Base-by-base conservation (phyloP, 2,329 filamentous ascomycete genomes). In the Reticulascus tulasneorum region DNA sequence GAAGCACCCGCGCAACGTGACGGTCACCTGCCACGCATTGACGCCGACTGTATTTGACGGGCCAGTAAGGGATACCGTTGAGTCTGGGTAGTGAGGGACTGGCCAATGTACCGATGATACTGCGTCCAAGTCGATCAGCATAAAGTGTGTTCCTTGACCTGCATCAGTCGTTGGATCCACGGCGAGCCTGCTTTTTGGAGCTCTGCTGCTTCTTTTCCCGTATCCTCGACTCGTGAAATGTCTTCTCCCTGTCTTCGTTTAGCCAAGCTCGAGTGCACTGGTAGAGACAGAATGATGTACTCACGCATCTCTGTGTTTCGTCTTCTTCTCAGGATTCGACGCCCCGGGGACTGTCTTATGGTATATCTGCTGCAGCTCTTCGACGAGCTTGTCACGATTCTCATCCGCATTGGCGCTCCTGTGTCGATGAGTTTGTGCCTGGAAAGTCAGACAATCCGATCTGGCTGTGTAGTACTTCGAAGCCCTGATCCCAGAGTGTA, bases 361-460 rank as follows among this genome's bases (percentile, higher is more conserved):
- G 40, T 74, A 77, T 31, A 77, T 69, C 19, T 58, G 59, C 19
- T 52, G 54, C 9, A 77, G 45, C 51, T 77, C 74, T 4, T 71
- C 60, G 3, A 61, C 42, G 2, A 77, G 56, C 48, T 77, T 73
- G 17, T 54, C 51, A 21, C 61, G 62, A 48, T 79, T 80, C 24
- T 77, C 70, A 2, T 72, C 66, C 9, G 61, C 57, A 47, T 80
- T 80, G 31, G 68, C 64, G 12, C 59, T 58, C 29, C 73, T 62
- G 24, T 70, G 75, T 15, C 76, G 64, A 35, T 72, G 64, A 3
- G 66, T 71, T 50, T 80, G 76, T 1, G 72, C 72, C 35, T 77
- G 68, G 22, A 80, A 69, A 1, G 64, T 69, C 40, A 79, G 65
- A 25, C 66, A 68, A 50, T 79, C 72, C 40, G 55, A 75, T 23